A percentile compares a stretch with the other conserved stretches of the same genome.
Evolutionary conservation across 2,329 filamentous ascomycete species (phyloP).

Genomic region (Simplicillium aogashimaense): DNA sequence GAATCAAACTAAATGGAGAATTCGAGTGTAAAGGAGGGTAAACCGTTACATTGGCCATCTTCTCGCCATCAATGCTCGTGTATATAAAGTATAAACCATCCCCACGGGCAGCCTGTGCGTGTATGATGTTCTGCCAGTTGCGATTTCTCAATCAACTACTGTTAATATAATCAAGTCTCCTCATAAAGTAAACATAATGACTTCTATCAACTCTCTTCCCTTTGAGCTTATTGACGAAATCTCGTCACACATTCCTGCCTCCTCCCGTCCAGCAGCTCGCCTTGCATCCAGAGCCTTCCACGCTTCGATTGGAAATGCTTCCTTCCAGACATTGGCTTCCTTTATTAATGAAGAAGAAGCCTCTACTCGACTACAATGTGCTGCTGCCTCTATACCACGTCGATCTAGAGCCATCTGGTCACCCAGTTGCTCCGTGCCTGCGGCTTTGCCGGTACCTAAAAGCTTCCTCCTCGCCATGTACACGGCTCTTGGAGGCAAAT

Average conservation of each 20-base stretch:
- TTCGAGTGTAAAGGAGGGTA: no score
- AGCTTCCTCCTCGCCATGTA: constrained; percentile 22
- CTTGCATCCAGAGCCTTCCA: constrained; percentile 23
- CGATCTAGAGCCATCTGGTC: constrained; percentile 21
- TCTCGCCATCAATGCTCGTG: no score
- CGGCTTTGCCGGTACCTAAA: constrained; percentile 15
- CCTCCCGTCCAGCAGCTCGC: constrained; percentile 14
- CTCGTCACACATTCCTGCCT: constrained; percentile 14
- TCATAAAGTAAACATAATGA: no score
- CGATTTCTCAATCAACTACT: no score
- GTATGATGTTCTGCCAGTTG: no score
- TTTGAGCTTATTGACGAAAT: constrained; percentile 19
- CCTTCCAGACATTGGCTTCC: constrained; percentile 17
- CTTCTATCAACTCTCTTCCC: constrained; percentile 19
- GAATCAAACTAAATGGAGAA: no score
- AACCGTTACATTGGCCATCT: no score
- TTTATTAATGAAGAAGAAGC: constrained; percentile 19
- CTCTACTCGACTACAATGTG: constrained; percentile 11
- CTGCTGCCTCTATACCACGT: constrained; percentile 12
- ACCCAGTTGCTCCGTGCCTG: constrained; percentile 20
- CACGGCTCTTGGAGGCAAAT: constrained; percentile 16
- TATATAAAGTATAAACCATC: no score
- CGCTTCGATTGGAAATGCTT: constrained; percentile 15
- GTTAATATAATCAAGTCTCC: no score
- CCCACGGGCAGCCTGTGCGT: no score